Evolutionary conservation across 1,139 yeast genomes (phyloP).

Genomic region (Sugiyamaella xylanicola): DNA sequence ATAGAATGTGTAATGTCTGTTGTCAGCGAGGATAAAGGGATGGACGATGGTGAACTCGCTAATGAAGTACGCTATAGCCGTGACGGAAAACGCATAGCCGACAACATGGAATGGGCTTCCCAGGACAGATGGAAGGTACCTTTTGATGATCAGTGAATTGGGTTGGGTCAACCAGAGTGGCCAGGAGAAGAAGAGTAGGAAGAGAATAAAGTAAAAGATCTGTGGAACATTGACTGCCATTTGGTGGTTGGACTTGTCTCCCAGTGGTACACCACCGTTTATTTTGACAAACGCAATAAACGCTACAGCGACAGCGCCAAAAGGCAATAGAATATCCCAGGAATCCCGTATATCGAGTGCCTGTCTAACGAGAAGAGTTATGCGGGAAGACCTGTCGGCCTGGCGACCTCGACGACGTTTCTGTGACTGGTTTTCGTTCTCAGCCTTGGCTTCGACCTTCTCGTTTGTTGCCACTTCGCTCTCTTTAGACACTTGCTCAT

Average conservation of each 20-base stretch:
- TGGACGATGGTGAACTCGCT: slow-evolving; percentile 72
- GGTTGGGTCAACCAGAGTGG: slow-evolving; percentile 48
- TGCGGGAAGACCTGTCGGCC: neutral
- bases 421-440: neutral
- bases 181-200: slow-evolving; percentile 62
- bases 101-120: slow-evolving; percentile 31
- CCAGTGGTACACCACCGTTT: slow-evolving; percentile 81
- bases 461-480: neutral
- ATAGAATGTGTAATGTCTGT: slow-evolving; percentile 90
- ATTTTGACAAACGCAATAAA: slow-evolving; percentile 59
- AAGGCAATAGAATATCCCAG: slow-evolving; percentile 51
- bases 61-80: slow-evolving; percentile 53
- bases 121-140: slow-evolving; percentile 40
- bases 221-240: slow-evolving; percentile 76
- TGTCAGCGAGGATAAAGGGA: slow-evolving; percentile 91
- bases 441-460: neutral
- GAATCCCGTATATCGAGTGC: slow-evolving; percentile 1
- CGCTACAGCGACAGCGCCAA: slow-evolving; percentile 50
- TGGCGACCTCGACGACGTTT: neutral
- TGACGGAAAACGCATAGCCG: slow-evolving; percentile 33
- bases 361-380: neutral
- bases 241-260: slow-evolving; percentile 84
- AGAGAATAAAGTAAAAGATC: slow-evolving; percentile 71
- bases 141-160: slow-evolving; percentile 23
- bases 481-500: neutral